Percentiles rank a stretch among this genome's conserved stretches.
Evolutionary conservation across 2,329 filamentous ascomycete species (phyloP).

Genomic region (Fusarium newnesense): DNA sequence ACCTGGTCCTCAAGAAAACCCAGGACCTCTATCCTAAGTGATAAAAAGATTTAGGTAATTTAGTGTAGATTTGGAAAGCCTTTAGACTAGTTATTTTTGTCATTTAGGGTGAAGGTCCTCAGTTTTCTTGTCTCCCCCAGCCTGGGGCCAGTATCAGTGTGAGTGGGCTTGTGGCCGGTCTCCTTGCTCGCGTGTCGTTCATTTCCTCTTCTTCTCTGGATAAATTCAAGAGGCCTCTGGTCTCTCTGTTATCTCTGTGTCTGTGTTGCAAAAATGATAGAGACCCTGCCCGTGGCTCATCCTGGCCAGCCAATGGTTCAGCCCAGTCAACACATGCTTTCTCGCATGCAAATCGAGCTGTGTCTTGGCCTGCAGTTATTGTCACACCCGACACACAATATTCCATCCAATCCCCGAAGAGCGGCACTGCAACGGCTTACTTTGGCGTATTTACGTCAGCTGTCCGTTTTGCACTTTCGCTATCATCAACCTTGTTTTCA

Average conservation of each 20-base stretch:
- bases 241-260: conserved; percentile 3
- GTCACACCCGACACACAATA: conserved; percentile 2
- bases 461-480: conserved; percentile 16
- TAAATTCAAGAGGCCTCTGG: conserved; percentile 32
- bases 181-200: conserved; percentile 23
- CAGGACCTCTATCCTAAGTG: no score
- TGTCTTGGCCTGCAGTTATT: conserved; percentile 41
- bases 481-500: conserved; percentile 34
- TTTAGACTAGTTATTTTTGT: no score
- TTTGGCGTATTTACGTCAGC: conserved; percentile 26
- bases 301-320: conserved; percentile 30
- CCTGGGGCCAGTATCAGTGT: conserved; percentile 15
- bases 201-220: conserved; percentile 15
- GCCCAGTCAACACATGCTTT: conserved; percentile 36
- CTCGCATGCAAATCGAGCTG: conserved; percentile 35
- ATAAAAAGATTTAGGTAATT: no score
- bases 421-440: conserved; percentile 28
- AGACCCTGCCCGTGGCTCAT: conserved; percentile 13
- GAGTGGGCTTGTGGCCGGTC: conserved; percentile 22
- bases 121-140: background rate
- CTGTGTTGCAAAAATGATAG: background rate
- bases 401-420: conserved; percentile 20
- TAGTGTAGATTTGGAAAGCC: no score
- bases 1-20: background rate
- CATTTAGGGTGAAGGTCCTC: no score